phyloP scores from a whole-genome alignment of 768 basidiomycete species.

The Daedaleopsis sinensis region DNA sequence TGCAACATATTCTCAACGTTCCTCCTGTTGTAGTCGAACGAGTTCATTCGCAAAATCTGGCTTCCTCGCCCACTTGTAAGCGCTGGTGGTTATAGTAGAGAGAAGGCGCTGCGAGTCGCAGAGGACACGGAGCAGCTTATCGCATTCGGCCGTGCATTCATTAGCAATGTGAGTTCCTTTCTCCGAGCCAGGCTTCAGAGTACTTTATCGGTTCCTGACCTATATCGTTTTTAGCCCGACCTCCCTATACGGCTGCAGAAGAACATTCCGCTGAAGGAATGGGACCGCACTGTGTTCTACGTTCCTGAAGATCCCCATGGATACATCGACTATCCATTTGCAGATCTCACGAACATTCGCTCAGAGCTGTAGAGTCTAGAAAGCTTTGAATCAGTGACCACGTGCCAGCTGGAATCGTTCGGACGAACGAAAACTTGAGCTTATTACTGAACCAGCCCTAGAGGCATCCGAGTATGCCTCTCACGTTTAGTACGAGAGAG shows the following conservation, averaged over 20 bases:
- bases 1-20: too few relatives aligned
- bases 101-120: slow-evolving; percentile 18
- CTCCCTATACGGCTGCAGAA: slow-evolving; percentile 14
- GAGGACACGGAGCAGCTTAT: slow-evolving; percentile 23
- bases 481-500: too few relatives aligned
- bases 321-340: slow-evolving; percentile 11
- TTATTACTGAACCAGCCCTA: too few relatives aligned
- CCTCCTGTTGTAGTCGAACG: slow-evolving; percentile 15
- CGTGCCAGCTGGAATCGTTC: too few relatives aligned
- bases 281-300: slow-evolving; percentile 15
- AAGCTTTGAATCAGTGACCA: neutral
- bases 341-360: neutral
- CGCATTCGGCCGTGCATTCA: slow-evolving; percentile 30
- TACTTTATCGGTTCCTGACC: too few relatives aligned
- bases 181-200: neutral
- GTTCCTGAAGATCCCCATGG: slow-evolving; percentile 13
- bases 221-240: slow-evolving; percentile 7
- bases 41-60: slow-evolving; percentile 24
- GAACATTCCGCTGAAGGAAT: slow-evolving; percentile 8
- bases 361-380: neutral
- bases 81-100: slow-evolving; percentile 25
- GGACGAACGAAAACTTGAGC: too few relatives aligned
- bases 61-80: slow-evolving; percentile 11
- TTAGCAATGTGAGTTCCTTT: slow-evolving; percentile 30
- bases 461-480: too few relatives aligned